A percentile compares a stretch with the other conserved stretches of the same genome.
Conservation (phyloP, 192 early-diverging fungal genomes). For the Coemansia sp. region DNA sequence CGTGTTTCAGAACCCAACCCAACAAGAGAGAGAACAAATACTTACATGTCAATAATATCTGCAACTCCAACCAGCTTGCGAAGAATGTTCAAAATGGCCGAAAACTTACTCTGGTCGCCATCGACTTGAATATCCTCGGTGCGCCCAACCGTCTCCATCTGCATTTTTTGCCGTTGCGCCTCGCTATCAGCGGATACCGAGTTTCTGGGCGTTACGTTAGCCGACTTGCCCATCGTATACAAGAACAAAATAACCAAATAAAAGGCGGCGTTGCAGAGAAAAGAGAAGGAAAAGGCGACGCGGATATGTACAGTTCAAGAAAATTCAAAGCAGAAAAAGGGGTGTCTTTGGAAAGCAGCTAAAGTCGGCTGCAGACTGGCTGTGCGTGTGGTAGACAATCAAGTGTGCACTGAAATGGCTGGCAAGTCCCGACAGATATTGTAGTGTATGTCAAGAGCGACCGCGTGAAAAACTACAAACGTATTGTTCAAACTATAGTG, state of each 20-base stretch:
- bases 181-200: slow-evolving; percentile 26
- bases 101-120: slow-evolving; percentile 59
- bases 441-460: neutral
- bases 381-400: too few relatives aligned
- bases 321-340: neutral
- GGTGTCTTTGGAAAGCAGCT: neutral
- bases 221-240: slow-evolving; percentile 13
- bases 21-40: slow-evolving; percentile 1
- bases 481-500: slow-evolving; percentile 2
- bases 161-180: slow-evolving; percentile 24
- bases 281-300: neutral
- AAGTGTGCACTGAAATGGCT: too few relatives aligned
- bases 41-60: slow-evolving; percentile 60
- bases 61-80: slow-evolving; percentile 69
- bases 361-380: neutral
- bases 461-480: neutral
- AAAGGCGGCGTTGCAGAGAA: neutral
- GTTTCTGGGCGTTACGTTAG: slow-evolving; percentile 40
- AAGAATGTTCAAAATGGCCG: slow-evolving; percentile 59
- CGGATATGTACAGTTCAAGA: neutral
- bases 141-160: slow-evolving; percentile 11
- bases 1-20: neutral
- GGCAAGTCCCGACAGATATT: too few relatives aligned
- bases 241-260: neutral
- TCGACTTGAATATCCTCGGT: slow-evolving; percentile 50